Conservation (phyloP, 257 asterid genomes). For the Capsicum chinense region DNA sequence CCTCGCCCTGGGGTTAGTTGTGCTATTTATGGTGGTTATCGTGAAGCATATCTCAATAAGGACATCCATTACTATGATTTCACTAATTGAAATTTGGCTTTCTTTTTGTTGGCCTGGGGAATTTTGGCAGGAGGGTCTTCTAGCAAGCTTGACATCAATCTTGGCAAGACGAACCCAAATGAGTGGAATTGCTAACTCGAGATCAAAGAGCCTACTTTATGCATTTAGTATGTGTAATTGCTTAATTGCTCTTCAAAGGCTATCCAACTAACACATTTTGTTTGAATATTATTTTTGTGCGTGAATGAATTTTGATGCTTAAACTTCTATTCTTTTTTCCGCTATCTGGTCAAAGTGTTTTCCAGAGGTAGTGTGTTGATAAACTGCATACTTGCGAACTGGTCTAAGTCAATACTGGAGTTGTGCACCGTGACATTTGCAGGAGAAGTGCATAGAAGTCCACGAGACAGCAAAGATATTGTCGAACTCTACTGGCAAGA, state of each 20-base stretch:
- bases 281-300: neutral
- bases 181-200: neutral
- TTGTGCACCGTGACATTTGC: neutral
- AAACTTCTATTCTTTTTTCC: neutral
- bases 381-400: neutral
- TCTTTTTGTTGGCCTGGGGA: neutral
- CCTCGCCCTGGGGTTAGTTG: neutral
- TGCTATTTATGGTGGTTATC: neutral
- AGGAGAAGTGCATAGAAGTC: neutral
- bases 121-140: neutral
- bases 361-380: neutral
- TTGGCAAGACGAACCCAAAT: conserved; percentile 10
- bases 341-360: neutral
- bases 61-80: neutral
- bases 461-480: neutral
- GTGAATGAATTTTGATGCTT: neutral
- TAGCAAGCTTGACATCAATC: neutral
- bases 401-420: neutral
- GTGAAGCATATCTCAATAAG: neutral
- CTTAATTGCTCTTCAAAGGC: conserved; percentile 5
- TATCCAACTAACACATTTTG: neutral
- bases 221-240: neutral
- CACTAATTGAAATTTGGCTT: neutral
- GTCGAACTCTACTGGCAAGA: conserved; percentile 18
- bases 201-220: neutral